These are phyloP conservation scores for Colletotrichum coccodes DNA, from an alignment of 2,329 filamentous ascomycete genomes.

Conservation along the genomic window DNA sequence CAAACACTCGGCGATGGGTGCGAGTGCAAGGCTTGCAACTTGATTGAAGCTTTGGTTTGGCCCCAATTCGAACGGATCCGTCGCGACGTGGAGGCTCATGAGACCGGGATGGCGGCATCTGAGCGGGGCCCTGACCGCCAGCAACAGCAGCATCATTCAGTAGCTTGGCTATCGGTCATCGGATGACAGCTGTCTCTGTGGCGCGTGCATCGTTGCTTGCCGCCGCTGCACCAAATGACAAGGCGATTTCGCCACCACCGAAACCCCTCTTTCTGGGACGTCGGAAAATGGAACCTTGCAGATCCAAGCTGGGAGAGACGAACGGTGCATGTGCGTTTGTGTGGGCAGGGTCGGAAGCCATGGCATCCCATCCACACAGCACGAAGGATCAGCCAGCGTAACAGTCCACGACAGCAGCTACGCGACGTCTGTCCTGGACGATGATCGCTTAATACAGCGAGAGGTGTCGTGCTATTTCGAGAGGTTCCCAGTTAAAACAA, in stretches of 20 bases:
- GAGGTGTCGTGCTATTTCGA: neutral
- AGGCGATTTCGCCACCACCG: conserved; percentile 15
- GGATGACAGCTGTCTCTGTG: conserved; percentile 1
- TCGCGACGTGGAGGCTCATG: conserved; percentile 26
- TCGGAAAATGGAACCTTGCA: conserved; percentile 5
- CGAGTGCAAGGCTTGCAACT: conserved; percentile 15
- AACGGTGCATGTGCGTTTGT: neutral
- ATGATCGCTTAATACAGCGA: conserved; percentile 12
- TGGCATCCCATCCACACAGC: neutral
- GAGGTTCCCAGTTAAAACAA: neutral
- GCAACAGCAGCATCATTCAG: neutral
- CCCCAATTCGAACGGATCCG: conserved; percentile 6
- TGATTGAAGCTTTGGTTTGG: neutral
- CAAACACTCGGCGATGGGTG: neutral
- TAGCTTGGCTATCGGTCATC: neutral
- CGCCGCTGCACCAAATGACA: neutral
- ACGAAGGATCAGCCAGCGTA: conserved; percentile 6
- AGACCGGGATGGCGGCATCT: conserved; percentile 23
- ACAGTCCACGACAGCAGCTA: conserved; percentile 18
- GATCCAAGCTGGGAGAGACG: conserved; percentile 16
- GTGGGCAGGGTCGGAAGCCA: neutral
- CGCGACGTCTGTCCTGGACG: conserved; percentile 3
- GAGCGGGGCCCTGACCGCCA: conserved; percentile 15
- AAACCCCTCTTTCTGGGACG: neutral
- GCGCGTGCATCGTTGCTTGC: neutral